Conservation (phyloP, 1,284 basidiomycete genomes). For the Malassezia restricta region DNA sequence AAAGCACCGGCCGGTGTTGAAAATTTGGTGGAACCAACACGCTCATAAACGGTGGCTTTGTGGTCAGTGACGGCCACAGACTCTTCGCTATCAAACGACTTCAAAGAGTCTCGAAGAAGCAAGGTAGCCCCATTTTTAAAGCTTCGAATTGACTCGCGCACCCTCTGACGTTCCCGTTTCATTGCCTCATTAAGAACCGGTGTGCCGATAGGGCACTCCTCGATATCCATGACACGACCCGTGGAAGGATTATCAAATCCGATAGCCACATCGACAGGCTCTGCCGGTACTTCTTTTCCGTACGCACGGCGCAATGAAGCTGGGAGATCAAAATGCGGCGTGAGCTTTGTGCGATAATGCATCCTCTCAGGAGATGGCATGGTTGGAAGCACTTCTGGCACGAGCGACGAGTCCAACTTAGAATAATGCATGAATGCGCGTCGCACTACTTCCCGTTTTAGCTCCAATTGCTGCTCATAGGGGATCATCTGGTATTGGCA, state of each 20-base stretch:
- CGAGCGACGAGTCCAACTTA: conserved; percentile 51
- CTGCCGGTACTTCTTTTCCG: conserved; percentile 23
- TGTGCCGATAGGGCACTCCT: conserved; percentile 90
- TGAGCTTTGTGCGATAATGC: conserved; percentile 88
- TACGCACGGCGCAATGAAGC: conserved; percentile 47
- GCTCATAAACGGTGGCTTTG: conserved; percentile 67
- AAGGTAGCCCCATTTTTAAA: conserved; percentile 85
- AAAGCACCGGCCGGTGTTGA: conserved; percentile 71
- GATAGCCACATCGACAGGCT: conserved; percentile 61
- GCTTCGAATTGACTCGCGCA: conserved; percentile 63
- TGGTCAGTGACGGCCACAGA: conserved; percentile 59
- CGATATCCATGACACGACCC: conserved; percentile 75
- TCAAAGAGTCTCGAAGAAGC: conserved; percentile 75
- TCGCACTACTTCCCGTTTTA: conserved; percentile 76
- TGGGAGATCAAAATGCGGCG: conserved; percentile 83
- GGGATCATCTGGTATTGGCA: conserved; percentile 53
- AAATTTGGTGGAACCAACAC: conserved; percentile 68
- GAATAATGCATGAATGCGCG: conserved; percentile 56
- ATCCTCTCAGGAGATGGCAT: conserved; percentile 78
- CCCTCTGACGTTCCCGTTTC: conserved; percentile 55
- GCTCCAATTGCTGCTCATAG: conserved; percentile 69
- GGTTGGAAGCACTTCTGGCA: conserved; percentile 64
- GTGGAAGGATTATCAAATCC: conserved; percentile 77
- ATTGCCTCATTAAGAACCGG: conserved; percentile 64
- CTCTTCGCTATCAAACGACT: conserved; percentile 19